These are phyloP conservation scores for Trichoderma brevicompactum DNA, from an alignment of 2,329 filamentous ascomycete species.

Conservation along the genomic window DNA sequence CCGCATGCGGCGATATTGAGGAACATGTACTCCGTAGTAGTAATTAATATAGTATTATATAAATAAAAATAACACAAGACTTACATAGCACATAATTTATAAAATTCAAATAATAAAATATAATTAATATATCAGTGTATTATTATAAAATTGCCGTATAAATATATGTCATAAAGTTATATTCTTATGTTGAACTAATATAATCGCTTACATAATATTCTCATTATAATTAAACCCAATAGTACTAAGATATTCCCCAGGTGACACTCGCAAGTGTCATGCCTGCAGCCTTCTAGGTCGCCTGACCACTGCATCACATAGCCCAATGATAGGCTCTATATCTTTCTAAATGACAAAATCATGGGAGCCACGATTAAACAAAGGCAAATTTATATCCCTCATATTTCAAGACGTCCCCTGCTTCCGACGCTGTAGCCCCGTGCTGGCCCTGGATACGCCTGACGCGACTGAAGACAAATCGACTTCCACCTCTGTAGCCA, in stretches of 20 bases:
- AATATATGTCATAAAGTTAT: not conserved
- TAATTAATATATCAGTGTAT: not conserved
- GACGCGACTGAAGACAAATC: constrained; percentile 41
- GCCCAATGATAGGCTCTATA: constrained; percentile 4
- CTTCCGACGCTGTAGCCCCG: constrained; percentile 39
- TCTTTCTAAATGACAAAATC: constrained; percentile 15
- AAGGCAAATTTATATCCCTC: not conserved
- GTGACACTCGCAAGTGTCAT: not conserved
- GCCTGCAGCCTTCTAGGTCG: constrained; percentile 10
- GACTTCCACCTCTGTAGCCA: constrained; percentile 38
- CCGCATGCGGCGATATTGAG: too few species aligned
- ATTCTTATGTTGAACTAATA: not conserved
- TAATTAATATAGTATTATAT: too few species aligned
- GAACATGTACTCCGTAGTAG: too few species aligned
- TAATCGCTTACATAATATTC: not conserved
- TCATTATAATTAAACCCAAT: constrained; percentile 4
- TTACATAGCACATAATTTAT: constrained; percentile 7
- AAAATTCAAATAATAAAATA: not conserved
- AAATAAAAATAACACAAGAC: not conserved
- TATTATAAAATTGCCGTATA: not conserved
- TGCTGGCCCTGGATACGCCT: constrained; percentile 32
- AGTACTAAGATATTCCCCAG: not conserved
- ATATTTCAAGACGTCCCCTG: constrained; percentile 28
- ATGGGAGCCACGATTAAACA: not conserved
- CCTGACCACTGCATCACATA: constrained; percentile 5